Base-by-base conservation (phyloP, 352 stramenopile species). In the Discostella stelligera region DNA sequence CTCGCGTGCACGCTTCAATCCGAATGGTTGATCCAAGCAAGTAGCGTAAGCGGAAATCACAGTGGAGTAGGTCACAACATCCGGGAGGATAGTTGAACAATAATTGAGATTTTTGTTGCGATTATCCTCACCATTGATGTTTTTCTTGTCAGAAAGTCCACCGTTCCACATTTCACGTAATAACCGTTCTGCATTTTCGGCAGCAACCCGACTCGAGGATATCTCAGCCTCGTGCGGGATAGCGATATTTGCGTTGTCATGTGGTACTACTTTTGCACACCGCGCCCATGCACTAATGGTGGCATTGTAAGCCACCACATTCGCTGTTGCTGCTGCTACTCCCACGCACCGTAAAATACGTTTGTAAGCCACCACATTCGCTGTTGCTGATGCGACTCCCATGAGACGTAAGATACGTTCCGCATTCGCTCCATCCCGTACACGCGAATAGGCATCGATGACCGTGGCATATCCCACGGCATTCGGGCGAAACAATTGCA, bases 281-380 rank as follows among this genome's bases (percentile, higher is more conserved):
- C 74, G 55, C 21, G 67, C 68, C 74, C 74, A 82, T 21, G 74
- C 67, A 49, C 55, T 74, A 41, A 82, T 78, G 14, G 69, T 49
- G 16, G 74, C 60, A 56, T 82, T 82, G 50, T 82, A 82, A 0
- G 67, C 69, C 11, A 82, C 74, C 16, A 78, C 48, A 53, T 80
- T 80, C 3, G 72, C 64, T 60, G 16, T 14, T 23, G 21, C 27
- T 37, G 20, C 25, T 13, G 4, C 23, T 5, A 27, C 11, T 16
- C 10, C 46, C n/a, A n/a, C n/a, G n/a, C n/a, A n/a, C n/a, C n/a
- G n/a, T n/a, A n/a, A n/a, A n/a, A n/a, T n/a, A 8, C 56, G 25
- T 5, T 82, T 82, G 50, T 82, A 82, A 0, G 67, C 69, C 11
- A 82, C 74, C 16, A 78, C 48, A 53, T 80, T 80, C 3, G 72